Conservation (phyloP, 768 basidiomycete genomes). For the Pleurotus djamor region DNA sequence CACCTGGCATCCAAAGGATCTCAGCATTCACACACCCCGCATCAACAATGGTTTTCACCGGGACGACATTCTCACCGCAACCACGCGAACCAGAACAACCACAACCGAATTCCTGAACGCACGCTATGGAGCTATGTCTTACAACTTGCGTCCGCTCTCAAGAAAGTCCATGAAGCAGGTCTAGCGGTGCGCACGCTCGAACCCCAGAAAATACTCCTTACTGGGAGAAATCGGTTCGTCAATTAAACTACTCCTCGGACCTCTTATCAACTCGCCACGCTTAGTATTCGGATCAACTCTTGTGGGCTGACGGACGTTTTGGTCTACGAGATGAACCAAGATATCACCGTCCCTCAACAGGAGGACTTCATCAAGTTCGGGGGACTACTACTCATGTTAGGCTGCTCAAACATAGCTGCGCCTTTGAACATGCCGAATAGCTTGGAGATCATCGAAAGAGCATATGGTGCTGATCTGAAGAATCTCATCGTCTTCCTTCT, state of each 20-base stretch:
- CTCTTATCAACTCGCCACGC: constrained; percentile 20
- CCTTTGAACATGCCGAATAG: constrained; percentile 65
- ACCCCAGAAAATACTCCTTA: constrained; percentile 82
- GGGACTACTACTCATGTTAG: constrained; percentile 75
- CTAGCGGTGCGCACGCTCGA: constrained; percentile 84
- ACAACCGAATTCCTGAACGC: constrained; percentile 59
- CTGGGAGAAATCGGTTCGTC: constrained; percentile 80
- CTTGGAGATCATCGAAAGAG: constrained; percentile 69
- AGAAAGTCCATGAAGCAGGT: constrained; percentile 78
- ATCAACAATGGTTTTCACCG: constrained; percentile 8
- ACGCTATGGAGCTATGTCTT: constrained; percentile 91
- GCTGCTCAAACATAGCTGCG: constrained; percentile 63
- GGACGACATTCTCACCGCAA: background rate
- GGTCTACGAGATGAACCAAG: constrained; percentile 67
- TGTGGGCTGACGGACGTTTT: constrained; percentile 89
- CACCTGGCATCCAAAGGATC: constrained; percentile 63
- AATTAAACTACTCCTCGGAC: background rate
- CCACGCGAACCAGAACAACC: background rate
- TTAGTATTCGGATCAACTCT: constrained; percentile 75
- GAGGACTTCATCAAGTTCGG: constrained; percentile 91
- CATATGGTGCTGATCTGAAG: constrained; percentile 83
- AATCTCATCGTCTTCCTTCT: constrained; percentile 75
- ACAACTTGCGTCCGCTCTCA: constrained; percentile 87
- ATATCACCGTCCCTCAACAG: constrained; percentile 56
- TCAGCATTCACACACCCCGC: constrained; percentile 27